phyloP scores from a whole-genome alignment of 192 early-diverging fungal genomes.

The Coemansia sp. region DNA sequence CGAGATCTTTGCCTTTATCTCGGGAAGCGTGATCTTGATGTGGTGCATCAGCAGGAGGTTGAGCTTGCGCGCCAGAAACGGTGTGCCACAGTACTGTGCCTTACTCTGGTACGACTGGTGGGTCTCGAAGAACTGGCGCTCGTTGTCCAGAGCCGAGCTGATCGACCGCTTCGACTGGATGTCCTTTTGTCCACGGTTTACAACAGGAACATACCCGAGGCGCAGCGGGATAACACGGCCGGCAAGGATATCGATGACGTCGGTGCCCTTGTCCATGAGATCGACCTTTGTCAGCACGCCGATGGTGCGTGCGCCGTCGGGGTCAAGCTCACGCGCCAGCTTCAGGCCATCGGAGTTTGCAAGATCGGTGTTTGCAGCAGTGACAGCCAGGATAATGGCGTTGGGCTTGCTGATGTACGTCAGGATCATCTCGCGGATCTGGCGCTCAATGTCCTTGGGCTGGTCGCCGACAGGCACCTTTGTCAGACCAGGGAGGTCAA shows the following conservation, averaged over 20 bases:
- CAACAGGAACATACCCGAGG: conserved; percentile 97
- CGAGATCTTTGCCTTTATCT: conserved; percentile 97
- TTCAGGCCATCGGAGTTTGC: conserved; percentile 99
- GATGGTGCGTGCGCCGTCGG: conserved; percentile 96
- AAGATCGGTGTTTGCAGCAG: conserved; percentile 96
- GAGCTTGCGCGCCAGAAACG: conserved; percentile 94
- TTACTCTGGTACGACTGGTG: conserved; percentile 94
- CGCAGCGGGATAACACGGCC: conserved; percentile 95
- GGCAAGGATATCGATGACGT: conserved; percentile 98
- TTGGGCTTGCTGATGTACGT: conserved; percentile 98
- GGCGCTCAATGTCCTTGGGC: conserved; percentile 98
- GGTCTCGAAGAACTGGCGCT: conserved; percentile 92
- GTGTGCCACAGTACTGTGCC: conserved; percentile 98
- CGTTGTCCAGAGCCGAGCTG: conserved; percentile 80
- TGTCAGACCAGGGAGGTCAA: conserved; percentile 99
- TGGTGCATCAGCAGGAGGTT: conserved; percentile 99
- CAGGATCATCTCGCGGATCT: conserved; percentile 97
- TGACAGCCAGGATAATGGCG: conserved; percentile 97
- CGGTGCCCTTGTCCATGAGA: conserved; percentile 99
- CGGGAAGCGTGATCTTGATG: conserved; percentile 95
- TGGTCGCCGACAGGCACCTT: conserved; percentile 99
- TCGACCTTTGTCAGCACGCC: conserved; percentile 99
- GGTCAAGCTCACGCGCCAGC: conserved; percentile 97
- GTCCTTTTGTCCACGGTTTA: conserved; percentile 98
- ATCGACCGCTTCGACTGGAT: conserved; percentile 95